Evolutionary conservation across 805 yeast species (phyloP).

Genomic region (Kodamaea sagamina): DNA sequence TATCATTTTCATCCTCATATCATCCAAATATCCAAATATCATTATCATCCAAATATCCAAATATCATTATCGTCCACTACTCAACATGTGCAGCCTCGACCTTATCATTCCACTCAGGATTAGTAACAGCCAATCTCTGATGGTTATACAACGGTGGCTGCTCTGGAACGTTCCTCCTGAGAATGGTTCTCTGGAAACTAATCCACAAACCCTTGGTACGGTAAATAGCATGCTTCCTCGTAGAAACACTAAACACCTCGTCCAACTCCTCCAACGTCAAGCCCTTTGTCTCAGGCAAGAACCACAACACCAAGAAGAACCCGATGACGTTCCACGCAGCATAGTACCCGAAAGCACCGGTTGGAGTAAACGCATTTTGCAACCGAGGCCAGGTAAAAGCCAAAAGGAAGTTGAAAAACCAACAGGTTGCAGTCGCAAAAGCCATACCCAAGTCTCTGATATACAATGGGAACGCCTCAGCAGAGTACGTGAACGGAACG

Average conservation of each 20-base stretch:
- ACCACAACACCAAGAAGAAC: slow-evolving; percentile 67
- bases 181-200: slow-evolving; percentile 47
- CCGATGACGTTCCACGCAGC: slow-evolving; percentile 82
- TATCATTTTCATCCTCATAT: no score
- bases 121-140: slow-evolving; percentile 61
- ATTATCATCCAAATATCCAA: no score
- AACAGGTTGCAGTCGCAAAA: slow-evolving; percentile 70
- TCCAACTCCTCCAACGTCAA: slow-evolving; percentile 77
- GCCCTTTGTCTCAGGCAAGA: slow-evolving; percentile 72
- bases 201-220: slow-evolving; percentile 37
- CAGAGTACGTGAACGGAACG: slow-evolving; percentile 85
- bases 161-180: slow-evolving; percentile 46
- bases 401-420: slow-evolving; percentile 71
- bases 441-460: slow-evolving; percentile 82
- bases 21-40: no score
- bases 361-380: slow-evolving; percentile 63
- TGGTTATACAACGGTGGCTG: slow-evolving; percentile 58
- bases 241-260: slow-evolving; percentile 66
- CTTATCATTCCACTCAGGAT: slow-evolving; percentile 64
- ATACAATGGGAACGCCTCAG: slow-evolving; percentile 79
- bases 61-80: no score
- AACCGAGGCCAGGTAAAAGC: slow-evolving; percentile 82
- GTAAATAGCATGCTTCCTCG: slow-evolving; percentile 52
- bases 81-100: slow-evolving; percentile 56
- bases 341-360: slow-evolving; percentile 87